Percentiles rank a stretch among this genome's conserved stretches.
phyloP scores from a whole-genome alignment of 331 rosid species.

The Pyrus hybrid region DNA sequence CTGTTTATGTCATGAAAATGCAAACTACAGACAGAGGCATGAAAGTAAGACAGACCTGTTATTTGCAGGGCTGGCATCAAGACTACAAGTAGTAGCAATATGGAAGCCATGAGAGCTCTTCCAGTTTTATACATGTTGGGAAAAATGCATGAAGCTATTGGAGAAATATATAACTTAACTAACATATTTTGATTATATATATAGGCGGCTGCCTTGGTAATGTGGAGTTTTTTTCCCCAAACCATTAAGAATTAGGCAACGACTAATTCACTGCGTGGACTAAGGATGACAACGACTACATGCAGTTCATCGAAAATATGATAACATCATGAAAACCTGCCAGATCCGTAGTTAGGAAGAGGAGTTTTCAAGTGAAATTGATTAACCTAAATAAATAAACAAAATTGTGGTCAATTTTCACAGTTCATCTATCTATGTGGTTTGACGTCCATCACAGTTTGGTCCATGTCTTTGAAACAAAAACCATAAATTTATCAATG shows the following conservation, averaged over 20 bases:
- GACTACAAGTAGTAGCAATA: constrained; percentile 6
- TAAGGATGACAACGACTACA: not conserved
- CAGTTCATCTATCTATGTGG: not conserved
- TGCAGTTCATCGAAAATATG: not conserved
- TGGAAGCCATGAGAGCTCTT: not conserved
- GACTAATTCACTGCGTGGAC: not conserved
- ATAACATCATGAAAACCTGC: not conserved
- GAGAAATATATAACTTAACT: not conserved
- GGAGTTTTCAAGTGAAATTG: not conserved
- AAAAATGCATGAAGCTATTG: not conserved
- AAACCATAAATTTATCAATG: too few species aligned
- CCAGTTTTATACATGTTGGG: not conserved
- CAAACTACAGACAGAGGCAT: not conserved
- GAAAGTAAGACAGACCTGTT: constrained; percentile 1
- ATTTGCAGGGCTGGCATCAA: constrained; percentile 5
- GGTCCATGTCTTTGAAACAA: not conserved
- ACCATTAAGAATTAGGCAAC: not conserved
- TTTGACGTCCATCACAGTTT: not conserved
- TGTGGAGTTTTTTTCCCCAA: not conserved
- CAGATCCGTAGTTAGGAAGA: not conserved
- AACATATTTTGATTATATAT: not conserved
- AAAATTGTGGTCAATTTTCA: not conserved
- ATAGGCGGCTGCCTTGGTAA: not conserved
- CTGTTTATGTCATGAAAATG: not conserved
- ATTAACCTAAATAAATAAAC: not conserved